Evolutionary conservation across 257 asterid species (phyloP).

Genomic region (Fraxinus excelsior): DNA sequence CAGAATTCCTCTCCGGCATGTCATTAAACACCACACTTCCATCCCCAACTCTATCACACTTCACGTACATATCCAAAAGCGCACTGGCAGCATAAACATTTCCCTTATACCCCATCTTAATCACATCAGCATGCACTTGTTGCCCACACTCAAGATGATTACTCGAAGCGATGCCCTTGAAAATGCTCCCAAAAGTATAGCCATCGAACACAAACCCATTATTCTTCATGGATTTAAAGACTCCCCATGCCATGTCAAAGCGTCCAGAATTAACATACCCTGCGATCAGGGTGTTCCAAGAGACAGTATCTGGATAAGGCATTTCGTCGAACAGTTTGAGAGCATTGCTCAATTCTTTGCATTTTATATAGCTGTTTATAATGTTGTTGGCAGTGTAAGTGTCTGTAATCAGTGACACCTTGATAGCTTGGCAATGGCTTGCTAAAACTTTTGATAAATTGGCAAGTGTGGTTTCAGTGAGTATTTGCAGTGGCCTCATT

Average conservation of each 20-base stretch:
- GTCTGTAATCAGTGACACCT: slow-evolving; percentile 43
- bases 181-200: slow-evolving; percentile 73
- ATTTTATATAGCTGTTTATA: slow-evolving; percentile 54
- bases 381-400: slow-evolving; percentile 59
- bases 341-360: slow-evolving; percentile 46
- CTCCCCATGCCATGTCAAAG: slow-evolving; percentile 56
- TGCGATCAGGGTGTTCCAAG: slow-evolving; percentile 82
- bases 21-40: slow-evolving; percentile 53
- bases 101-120: slow-evolving; percentile 63
- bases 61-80: slow-evolving; percentile 76
- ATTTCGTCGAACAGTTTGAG: slow-evolving; percentile 75
- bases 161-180: slow-evolving; percentile 59
- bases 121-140: slow-evolving; percentile 66
- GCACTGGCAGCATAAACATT: slow-evolving; percentile 79
- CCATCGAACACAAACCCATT: slow-evolving; percentile 55
- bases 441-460: slow-evolving; percentile 42
- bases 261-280: slow-evolving; percentile 56
- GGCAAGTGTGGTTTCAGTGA: slow-evolving; percentile 35
- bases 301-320: slow-evolving; percentile 68
- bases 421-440: slow-evolving; percentile 59
- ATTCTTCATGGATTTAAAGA: slow-evolving; percentile 55
- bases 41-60: slow-evolving; percentile 58
- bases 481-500: slow-evolving; percentile 61
- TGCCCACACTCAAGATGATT: slow-evolving; percentile 48
- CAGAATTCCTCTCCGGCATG: slow-evolving; percentile 66